Evolutionary conservation across 441 rosid species (phyloP).

Genomic region (Syzygium syzygioides): DNA sequence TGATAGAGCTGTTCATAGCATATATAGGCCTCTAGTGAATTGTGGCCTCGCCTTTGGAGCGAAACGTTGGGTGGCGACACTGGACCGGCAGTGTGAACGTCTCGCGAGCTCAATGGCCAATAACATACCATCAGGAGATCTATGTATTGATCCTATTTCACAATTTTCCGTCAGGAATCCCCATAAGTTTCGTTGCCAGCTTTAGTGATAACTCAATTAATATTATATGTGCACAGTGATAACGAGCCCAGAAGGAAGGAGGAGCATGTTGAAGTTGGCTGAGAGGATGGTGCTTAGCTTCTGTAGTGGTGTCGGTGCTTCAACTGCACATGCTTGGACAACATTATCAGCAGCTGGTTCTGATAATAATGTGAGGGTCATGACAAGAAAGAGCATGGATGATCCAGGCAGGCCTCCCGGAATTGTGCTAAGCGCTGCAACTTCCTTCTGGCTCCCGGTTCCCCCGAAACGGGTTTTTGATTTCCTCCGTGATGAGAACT

Average conservation of each 20-base stretch:
- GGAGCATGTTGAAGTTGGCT: slow-evolving; percentile 64
- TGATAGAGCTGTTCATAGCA: slow-evolving; percentile 47
- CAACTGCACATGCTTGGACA: slow-evolving; percentile 66
- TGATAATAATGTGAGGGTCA: slow-evolving; percentile 58
- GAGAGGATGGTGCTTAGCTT: slow-evolving; percentile 79
- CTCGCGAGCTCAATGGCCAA: slow-evolving; percentile 62
- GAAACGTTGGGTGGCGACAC: slow-evolving; percentile 75
- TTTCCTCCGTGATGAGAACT: slow-evolving; percentile 74
- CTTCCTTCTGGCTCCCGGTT: slow-evolving; percentile 91
- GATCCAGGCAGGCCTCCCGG: slow-evolving; percentile 93
- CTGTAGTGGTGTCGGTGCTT: slow-evolving; percentile 62
- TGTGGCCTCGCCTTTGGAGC: slow-evolving; percentile 82
- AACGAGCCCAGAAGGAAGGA: slow-evolving; percentile 60
- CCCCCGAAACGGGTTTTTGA: slow-evolving; percentile 60
- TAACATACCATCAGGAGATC: slow-evolving; percentile 41
- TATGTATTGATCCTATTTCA: not conserved
- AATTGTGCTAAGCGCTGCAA: slow-evolving; percentile 71
- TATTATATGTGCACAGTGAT: slow-evolving; percentile 31
- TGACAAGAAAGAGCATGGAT: slow-evolving; percentile 63
- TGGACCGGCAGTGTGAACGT: slow-evolving; percentile 75
- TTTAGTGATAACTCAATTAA: not conserved
- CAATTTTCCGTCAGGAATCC: not conserved
- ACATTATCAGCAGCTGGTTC: slow-evolving; percentile 54
- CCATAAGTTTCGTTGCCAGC: not conserved
- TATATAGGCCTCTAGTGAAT: slow-evolving; percentile 54